phyloP scores from a whole-genome alignment of 176 grass and related monocot genomes.

The Triticum urartu region DNA sequence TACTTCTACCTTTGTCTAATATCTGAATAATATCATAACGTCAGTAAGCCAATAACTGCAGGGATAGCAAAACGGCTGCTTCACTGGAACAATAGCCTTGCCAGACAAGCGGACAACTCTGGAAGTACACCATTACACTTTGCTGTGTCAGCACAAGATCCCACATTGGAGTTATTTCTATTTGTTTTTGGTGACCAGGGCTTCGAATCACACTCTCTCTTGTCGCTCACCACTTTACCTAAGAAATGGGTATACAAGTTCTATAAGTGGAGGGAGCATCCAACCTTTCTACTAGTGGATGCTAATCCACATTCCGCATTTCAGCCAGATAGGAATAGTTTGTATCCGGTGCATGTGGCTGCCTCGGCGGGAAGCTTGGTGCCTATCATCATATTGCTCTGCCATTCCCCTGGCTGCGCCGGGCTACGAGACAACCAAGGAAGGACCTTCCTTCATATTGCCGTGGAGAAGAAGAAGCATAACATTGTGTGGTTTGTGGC shows the following conservation, averaged over 20 bases:
- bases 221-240: neutral
- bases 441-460: neutral
- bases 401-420: neutral
- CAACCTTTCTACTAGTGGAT: neutral
- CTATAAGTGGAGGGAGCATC: neutral
- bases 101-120: neutral
- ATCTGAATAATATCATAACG: neutral
- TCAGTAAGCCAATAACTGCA: neutral
- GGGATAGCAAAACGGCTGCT: neutral
- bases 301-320: neutral
- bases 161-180: neutral
- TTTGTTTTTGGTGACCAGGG: neutral
- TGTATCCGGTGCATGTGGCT: constrained; percentile 1
- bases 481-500: neutral
- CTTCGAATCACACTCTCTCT: neutral
- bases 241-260: neutral
- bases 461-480: neutral
- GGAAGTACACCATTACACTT: neutral
- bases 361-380: neutral
- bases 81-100: neutral
- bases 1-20: neutral
- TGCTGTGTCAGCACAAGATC: neutral
- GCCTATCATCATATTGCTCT: neutral
- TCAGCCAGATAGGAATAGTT: neutral
- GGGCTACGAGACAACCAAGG: neutral